Percentiles rank a stretch among this genome's conserved stretches.
phyloP scores from a whole-genome alignment of 495 filamentous ascomycete species.

The Parmelia sp. region DNA sequence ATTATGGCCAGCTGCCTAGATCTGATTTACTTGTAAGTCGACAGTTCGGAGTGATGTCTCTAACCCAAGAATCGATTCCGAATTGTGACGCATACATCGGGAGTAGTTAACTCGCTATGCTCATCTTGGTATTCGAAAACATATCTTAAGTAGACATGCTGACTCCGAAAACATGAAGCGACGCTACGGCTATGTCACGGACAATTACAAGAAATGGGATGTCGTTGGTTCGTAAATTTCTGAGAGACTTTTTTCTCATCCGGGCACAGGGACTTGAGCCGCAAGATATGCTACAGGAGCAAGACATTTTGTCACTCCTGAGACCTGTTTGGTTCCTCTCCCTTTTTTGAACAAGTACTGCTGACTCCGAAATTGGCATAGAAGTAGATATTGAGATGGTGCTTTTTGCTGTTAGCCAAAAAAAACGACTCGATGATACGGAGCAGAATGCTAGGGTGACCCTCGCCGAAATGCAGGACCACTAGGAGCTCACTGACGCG shows the following conservation, averaged over 20 bases:
- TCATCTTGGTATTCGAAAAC: not conserved
- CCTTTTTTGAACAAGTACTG: too few species aligned
- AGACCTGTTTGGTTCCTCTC: too few species aligned
- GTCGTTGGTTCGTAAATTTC: too few species aligned
- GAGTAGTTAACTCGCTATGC: not conserved
- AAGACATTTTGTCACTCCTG: too few species aligned
- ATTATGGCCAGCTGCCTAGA: slow-evolving; percentile 78
- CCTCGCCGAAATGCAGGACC: slow-evolving; percentile 33
- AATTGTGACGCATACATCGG: not conserved
- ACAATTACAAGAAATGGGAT: slow-evolving; percentile 68
- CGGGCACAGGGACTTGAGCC: too few species aligned
- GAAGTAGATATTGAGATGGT: slow-evolving; percentile 58
- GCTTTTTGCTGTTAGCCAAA: slow-evolving; percentile 39
- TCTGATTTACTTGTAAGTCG: slow-evolving; percentile 58
- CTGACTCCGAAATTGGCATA: too few species aligned
- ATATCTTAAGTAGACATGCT: not conserved
- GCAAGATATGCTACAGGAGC: too few species aligned
- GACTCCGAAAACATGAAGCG: slow-evolving; percentile 30
- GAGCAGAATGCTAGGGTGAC: slow-evolving; percentile 27
- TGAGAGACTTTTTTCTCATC: too few species aligned
- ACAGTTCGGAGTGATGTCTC: not conserved
- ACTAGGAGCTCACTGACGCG: slow-evolving; percentile 21
- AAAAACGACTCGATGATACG: slow-evolving; percentile 16
- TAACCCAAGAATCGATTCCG: not conserved
- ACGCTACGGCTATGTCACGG: slow-evolving; percentile 82